These are phyloP conservation scores for Suhomyces wounanorum DNA, from an alignment of 1,139 yeast genomes.

Conservation along the genomic window DNA sequence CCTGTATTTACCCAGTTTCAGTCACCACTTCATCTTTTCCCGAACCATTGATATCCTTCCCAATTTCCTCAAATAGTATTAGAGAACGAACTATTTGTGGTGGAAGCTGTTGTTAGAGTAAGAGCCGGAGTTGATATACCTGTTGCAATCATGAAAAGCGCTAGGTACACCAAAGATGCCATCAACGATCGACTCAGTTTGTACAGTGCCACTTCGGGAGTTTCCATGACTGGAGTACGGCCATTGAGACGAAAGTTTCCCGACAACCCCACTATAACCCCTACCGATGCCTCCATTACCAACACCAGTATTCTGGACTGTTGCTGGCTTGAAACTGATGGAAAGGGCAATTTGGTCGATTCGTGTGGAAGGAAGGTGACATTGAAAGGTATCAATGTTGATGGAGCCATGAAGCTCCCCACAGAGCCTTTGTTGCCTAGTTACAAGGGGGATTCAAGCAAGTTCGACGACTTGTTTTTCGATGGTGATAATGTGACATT, in stretches of 20 bases:
- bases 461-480: conserved; percentile 51
- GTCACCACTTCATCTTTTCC: background rate
- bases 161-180: conserved; percentile 32
- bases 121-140: background rate
- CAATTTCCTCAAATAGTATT: background rate
- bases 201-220: conserved; percentile 30
- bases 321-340: conserved; percentile 34
- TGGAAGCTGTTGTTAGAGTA: background rate
- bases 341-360: conserved; percentile 63
- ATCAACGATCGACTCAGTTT: conserved; percentile 35
- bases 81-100: background rate
- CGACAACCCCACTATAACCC: conserved; percentile 23
- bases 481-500: conserved; percentile 75
- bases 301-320: conserved; percentile 29
- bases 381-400: conserved; percentile 82
- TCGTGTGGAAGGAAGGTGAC: conserved; percentile 57
- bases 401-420: conserved; percentile 77
- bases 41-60: background rate
- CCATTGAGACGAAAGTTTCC: conserved; percentile 28
- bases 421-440: conserved; percentile 55
- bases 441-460: conserved; percentile 48
- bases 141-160: conserved; percentile 20
- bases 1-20: background rate
- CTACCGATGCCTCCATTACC: conserved; percentile 10
- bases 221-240: conserved; percentile 31